A percentile compares a stretch with the other conserved stretches of the same genome.
Conservation (phyloP, 495 filamentous ascomycete species). For the Aspergillus baeticus region DNA sequence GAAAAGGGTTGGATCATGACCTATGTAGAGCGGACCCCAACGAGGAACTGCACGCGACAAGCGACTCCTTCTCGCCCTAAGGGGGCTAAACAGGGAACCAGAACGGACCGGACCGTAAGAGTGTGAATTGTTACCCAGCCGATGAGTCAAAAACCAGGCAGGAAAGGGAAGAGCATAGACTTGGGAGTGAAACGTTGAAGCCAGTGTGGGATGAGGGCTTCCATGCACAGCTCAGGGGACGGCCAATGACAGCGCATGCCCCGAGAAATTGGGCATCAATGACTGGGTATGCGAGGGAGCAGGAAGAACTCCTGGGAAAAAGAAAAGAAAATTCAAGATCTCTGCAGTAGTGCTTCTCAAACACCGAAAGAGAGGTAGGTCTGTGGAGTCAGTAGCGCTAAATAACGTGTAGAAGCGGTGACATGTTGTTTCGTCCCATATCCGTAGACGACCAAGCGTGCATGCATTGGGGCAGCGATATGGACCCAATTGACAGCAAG, state of each 20-base stretch:
- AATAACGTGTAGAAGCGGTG: slow-evolving; percentile 26
- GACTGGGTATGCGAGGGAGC: slow-evolving; percentile 21
- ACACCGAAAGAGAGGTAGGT: slow-evolving; percentile 16
- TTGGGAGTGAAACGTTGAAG: slow-evolving; percentile 20
- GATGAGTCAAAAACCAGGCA: slow-evolving; percentile 17
- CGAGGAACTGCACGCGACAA: slow-evolving; percentile 16
- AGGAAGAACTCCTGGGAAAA: slow-evolving; percentile 15
- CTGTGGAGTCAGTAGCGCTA: slow-evolving; percentile 25
- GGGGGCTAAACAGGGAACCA: slow-evolving; percentile 23
- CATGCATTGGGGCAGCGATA: slow-evolving; percentile 25
- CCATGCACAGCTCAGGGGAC: slow-evolving; percentile 23
- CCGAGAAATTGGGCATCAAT: slow-evolving; percentile 45
- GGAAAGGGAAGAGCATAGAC: slow-evolving; percentile 22
- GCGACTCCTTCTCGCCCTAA: slow-evolving; percentile 20
- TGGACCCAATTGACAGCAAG: slow-evolving; percentile 18
- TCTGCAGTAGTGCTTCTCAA: slow-evolving; percentile 1
- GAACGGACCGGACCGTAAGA: slow-evolving; percentile 27
- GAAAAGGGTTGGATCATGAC: slow-evolving; percentile 21
- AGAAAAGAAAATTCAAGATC: background rate
- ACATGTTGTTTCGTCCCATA: slow-evolving; percentile 37
- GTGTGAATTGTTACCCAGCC: slow-evolving; percentile 34
- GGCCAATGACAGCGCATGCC: slow-evolving; percentile 31
- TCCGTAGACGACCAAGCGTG: slow-evolving; percentile 27
- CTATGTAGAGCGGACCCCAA: slow-evolving; percentile 19
- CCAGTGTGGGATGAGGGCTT: slow-evolving; percentile 25